Conservation (phyloP, 768 basidiomycete species). For the Psilocybe sp. region DNA sequence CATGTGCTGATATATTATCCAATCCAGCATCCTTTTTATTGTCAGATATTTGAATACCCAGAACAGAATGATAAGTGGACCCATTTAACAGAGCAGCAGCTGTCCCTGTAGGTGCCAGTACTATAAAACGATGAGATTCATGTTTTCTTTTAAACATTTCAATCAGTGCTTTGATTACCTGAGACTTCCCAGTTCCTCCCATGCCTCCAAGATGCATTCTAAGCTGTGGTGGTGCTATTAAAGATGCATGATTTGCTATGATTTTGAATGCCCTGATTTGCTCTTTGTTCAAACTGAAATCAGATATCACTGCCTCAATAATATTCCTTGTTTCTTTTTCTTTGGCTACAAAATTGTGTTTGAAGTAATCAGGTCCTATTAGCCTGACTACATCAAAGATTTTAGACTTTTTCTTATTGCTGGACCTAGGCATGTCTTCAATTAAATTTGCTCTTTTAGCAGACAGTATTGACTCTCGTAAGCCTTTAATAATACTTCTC, state of each 20-base stretch:
- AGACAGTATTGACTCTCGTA: neutral
- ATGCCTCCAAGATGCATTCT: conserved; percentile 33
- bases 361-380: neutral
- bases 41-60: neutral
- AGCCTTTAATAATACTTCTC: too few species aligned
- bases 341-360: neutral
- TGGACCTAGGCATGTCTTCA: neutral
- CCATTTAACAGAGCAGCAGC: conserved; percentile 8
- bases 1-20: neutral
- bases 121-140: conserved; percentile 2
- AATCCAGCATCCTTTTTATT: neutral
- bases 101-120: conserved; percentile 4
- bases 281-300: conserved; percentile 23
- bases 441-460: neutral
- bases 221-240: conserved; percentile 13
- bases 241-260: conserved; percentile 23
- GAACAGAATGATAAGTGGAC: conserved; percentile 3
- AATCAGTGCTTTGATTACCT: conserved; percentile 15
- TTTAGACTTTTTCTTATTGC: too few species aligned
- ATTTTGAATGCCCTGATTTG: conserved; percentile 29
- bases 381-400: neutral
- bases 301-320: conserved; percentile 1
- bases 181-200: conserved; percentile 32
- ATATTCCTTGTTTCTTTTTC: neutral
- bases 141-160: neutral